A percentile compares a stretch with the other conserved stretches of the same genome.
Conservation (phyloP, 1,284 basidiomycete genomes). For the Irpex rosettiformis region DNA sequence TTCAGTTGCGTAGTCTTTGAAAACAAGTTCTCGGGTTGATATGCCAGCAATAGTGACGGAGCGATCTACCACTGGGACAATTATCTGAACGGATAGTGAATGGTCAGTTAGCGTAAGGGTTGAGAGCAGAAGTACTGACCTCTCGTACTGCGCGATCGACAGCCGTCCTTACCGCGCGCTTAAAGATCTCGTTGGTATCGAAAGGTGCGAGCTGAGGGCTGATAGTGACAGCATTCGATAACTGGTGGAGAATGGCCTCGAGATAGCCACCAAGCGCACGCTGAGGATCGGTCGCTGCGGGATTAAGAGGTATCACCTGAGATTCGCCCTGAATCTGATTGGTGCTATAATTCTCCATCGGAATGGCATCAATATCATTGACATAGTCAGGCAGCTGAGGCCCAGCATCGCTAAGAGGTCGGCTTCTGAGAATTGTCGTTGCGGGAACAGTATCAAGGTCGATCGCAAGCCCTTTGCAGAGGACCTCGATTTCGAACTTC, state of each 20-base stretch:
- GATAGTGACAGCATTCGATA: slow-evolving; percentile 78
- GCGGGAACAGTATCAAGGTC: slow-evolving; percentile 87
- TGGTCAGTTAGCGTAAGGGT: slow-evolving; percentile 1
- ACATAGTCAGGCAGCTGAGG: slow-evolving; percentile 69
- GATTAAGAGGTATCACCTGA: slow-evolving; percentile 57
- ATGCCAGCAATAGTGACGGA: slow-evolving; percentile 99
- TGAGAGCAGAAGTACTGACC: slow-evolving; percentile 38
- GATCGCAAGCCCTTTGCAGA: slow-evolving; percentile 91
- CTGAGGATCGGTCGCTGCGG: slow-evolving; percentile 54
- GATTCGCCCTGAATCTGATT: slow-evolving; percentile 46
- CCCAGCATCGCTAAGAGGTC: slow-evolving; percentile 53
- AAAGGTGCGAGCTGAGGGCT: slow-evolving; percentile 71
- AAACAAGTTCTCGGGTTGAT: slow-evolving; percentile 92
- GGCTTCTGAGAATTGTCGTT: slow-evolving; percentile 76
- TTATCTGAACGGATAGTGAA: slow-evolving; percentile 56
- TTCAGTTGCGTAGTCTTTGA: slow-evolving; percentile 97
- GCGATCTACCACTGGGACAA: slow-evolving; percentile 95
- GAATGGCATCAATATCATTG: slow-evolving; percentile 64
- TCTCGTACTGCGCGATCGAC: slow-evolving; percentile 96
- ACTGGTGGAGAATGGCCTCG: slow-evolving; percentile 73
- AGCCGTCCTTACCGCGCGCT: slow-evolving; percentile 88
- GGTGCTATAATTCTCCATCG: slow-evolving; percentile 65
- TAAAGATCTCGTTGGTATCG: slow-evolving; percentile 80
- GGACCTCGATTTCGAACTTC: slow-evolving; percentile 98
- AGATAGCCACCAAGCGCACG: slow-evolving; percentile 67